phyloP scores from a whole-genome alignment of 225 moss, liverwort and hornwort species.

The Bryum argenteum region DNA sequence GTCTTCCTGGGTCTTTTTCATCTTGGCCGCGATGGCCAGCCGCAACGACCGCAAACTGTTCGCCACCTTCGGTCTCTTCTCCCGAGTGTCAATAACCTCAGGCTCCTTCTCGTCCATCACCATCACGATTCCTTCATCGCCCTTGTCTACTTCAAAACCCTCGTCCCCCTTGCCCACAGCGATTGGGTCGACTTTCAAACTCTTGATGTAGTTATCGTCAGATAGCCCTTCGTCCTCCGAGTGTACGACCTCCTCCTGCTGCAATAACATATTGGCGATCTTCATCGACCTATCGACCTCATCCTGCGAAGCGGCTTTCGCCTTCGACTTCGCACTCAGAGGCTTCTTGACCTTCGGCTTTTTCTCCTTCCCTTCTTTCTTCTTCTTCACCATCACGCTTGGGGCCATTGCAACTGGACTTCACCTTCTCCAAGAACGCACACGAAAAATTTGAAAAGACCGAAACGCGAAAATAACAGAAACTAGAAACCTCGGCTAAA shows the following conservation, averaged over 20 bases:
- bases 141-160: slow-evolving; percentile 52
- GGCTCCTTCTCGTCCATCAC: slow-evolving; percentile 27
- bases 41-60: slow-evolving; percentile 56
- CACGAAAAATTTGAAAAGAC: not conserved
- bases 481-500: fast-evolving
- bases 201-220: slow-evolving; percentile 41
- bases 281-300: slow-evolving; percentile 48
- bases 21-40: slow-evolving; percentile 40
- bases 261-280: slow-evolving; percentile 41
- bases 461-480: fast-evolving
- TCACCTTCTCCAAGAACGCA: not conserved
- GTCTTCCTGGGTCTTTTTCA: slow-evolving; percentile 41
- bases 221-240: slow-evolving; percentile 46
- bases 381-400: slow-evolving; percentile 35
- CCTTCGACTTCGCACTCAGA: slow-evolving; percentile 31
- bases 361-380: slow-evolving; percentile 23
- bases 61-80: slow-evolving; percentile 47
- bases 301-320: slow-evolving; percentile 18
- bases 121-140: slow-evolving; percentile 40
- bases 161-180: slow-evolving; percentile 34
- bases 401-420: slow-evolving; percentile 25
- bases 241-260: slow-evolving; percentile 31
- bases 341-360: not conserved
- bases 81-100: slow-evolving; percentile 31
- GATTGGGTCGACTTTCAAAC: slow-evolving; percentile 33